Evolutionary conservation across 1,284 basidiomycete genomes (phyloP).

Genomic region (Malassezia sympodialis): DNA sequence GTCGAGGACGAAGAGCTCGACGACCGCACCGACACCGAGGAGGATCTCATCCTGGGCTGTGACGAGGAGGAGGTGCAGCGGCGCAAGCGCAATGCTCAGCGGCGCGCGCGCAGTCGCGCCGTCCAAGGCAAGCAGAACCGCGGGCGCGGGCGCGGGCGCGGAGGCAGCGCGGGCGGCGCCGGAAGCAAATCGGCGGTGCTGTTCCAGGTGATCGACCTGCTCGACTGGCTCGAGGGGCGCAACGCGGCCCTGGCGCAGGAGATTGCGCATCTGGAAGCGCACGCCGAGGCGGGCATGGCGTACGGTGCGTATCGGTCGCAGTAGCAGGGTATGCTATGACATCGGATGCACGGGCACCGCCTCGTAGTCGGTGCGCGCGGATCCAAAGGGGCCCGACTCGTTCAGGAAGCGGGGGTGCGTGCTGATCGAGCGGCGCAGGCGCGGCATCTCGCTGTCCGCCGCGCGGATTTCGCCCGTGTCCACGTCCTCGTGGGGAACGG

Average conservation of each 20-base stretch:
- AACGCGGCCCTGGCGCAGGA: conserved; percentile 28
- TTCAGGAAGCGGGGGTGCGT: conserved; percentile 11
- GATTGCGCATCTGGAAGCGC: conserved; percentile 28
- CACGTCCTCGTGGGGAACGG: conserved; percentile 37
- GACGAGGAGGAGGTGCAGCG: conserved; percentile 19
- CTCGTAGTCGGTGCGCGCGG: not conserved
- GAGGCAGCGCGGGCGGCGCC: conserved; percentile 41
- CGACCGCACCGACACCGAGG: conserved; percentile 37
- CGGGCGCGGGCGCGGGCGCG: conserved; percentile 31
- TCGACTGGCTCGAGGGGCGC: conserved; percentile 39
- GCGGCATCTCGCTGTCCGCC: not conserved
- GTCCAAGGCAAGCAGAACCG: conserved; percentile 2
- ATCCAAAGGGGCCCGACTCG: not conserved
- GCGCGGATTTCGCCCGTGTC: conserved; percentile 9
- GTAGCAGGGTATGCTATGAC: not conserved
- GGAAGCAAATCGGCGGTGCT: conserved; percentile 44
- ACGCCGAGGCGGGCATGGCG: not conserved
- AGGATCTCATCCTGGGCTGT: conserved; percentile 18
- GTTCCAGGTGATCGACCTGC: conserved; percentile 45
- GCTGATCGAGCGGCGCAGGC: conserved; percentile 13
- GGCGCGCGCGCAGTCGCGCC: conserved; percentile 10
- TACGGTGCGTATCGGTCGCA: not conserved
- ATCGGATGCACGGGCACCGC: not conserved
- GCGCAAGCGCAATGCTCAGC: conserved; percentile 15
- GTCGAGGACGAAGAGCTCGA: conserved; percentile 45